Evolutionary conservation across 495 filamentous ascomycete genomes (phyloP).

Genomic region (Lophiostoma macrostomum): DNA sequence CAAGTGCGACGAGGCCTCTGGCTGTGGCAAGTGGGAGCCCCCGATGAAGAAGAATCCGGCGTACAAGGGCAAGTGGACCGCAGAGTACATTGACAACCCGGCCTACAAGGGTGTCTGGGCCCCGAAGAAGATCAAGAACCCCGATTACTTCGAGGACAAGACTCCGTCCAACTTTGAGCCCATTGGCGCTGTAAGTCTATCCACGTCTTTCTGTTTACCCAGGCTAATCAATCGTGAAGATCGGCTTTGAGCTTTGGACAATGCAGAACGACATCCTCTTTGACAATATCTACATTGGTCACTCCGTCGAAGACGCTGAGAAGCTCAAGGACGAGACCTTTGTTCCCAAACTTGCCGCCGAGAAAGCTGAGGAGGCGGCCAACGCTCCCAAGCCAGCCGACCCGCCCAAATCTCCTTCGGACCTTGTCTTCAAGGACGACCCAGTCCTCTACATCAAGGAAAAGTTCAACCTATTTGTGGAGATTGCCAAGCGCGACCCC

Average conservation of each 20-base stretch:
- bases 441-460: slow-evolving; percentile 84
- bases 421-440: slow-evolving; percentile 89
- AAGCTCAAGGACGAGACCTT: slow-evolving; percentile 90
- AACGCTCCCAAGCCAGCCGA: slow-evolving; percentile 75
- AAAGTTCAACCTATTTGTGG: slow-evolving; percentile 85
- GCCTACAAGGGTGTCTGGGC: slow-evolving; percentile 96
- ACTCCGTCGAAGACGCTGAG: slow-evolving; percentile 90
- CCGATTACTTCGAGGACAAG: slow-evolving; percentile 97
- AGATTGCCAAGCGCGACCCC: slow-evolving; percentile 81
- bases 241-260: slow-evolving; percentile 99
- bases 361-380: slow-evolving; percentile 79
- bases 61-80: slow-evolving; percentile 99
- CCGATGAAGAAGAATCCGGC: slow-evolving; percentile 93
- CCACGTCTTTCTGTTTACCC: background rate
- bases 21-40: slow-evolving; percentile 89
- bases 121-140: slow-evolving; percentile 95
- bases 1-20: slow-evolving; percentile 89
- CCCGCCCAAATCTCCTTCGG: slow-evolving; percentile 58
- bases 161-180: slow-evolving; percentile 93
- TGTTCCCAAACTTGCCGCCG: slow-evolving; percentile 82
- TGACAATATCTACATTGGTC: slow-evolving; percentile 99
- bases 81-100: slow-evolving; percentile 94
- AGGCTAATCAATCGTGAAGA: slow-evolving; percentile 48
- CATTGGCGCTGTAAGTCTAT: slow-evolving; percentile 81
- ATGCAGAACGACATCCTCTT: slow-evolving; percentile 99